phyloP scores from a whole-genome alignment of 495 filamentous ascomycete species.

The Ascodesmis nigricans region DNA sequence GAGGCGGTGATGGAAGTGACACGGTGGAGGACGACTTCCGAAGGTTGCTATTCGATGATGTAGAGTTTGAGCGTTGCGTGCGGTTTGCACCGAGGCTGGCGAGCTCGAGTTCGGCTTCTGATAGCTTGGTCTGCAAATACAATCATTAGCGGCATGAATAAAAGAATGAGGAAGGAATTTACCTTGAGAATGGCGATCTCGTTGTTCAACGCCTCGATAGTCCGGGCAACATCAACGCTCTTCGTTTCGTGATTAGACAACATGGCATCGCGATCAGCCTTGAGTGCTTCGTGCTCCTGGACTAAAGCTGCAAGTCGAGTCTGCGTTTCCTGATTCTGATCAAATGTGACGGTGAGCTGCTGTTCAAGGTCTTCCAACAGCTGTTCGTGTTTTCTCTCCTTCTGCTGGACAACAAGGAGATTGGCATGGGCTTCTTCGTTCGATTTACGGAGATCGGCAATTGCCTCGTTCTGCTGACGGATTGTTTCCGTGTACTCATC shows the following conservation, averaged over 20 bases:
- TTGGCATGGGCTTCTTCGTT: constrained; percentile 23
- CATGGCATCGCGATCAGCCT: constrained; percentile 42
- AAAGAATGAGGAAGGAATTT: constrained; percentile 20
- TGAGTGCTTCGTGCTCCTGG: constrained; percentile 30
- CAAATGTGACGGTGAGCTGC: constrained; percentile 82
- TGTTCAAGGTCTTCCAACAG: constrained; percentile 93
- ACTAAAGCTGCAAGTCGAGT: constrained; percentile 55
- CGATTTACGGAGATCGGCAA: constrained; percentile 18
- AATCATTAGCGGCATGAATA: constrained; percentile 19
- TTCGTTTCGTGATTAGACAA: constrained; percentile 34
- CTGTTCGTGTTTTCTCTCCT: constrained; percentile 65
- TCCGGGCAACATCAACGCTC: constrained; percentile 31
- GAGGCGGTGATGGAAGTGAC: constrained; percentile 74
- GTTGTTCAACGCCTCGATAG: constrained; percentile 38
- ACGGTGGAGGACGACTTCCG: constrained; percentile 68
- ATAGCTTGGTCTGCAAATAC: constrained; percentile 33
- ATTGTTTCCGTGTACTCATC: constrained; percentile 50
- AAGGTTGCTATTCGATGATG: constrained; percentile 41
- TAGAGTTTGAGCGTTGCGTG: constrained; percentile 54
- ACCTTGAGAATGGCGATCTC: constrained; percentile 46
- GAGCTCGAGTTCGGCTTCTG: constrained; percentile 27
- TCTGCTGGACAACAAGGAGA: constrained; percentile 34
- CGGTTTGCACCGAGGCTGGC: constrained; percentile 22
- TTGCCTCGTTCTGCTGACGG: constrained; percentile 36
- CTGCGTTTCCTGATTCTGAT: constrained; percentile 60